These are phyloP conservation scores for Claviceps humidiphila DNA, from an alignment of 2,329 filamentous ascomycete species.

Conservation along the genomic window DNA sequence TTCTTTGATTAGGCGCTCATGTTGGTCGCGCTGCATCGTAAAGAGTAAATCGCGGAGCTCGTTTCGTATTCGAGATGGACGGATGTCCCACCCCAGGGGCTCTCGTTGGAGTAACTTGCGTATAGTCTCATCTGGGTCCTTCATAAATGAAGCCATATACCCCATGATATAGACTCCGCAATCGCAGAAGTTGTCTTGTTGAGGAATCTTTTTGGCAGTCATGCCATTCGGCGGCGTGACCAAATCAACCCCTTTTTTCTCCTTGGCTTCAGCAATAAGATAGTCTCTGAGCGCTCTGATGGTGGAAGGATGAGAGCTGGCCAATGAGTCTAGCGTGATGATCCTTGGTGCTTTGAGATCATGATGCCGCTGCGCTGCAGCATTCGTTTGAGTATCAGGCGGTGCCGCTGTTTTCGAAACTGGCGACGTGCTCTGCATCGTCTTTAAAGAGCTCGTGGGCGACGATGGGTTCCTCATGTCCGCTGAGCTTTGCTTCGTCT, in stretches of 20 bases:
- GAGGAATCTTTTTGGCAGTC: slow-evolving; percentile 62
- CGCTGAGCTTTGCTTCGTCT: neutral
- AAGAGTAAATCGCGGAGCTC: slow-evolving; percentile 56
- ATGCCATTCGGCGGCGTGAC: slow-evolving; percentile 31
- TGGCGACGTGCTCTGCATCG: neutral
- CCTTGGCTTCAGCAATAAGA: slow-evolving; percentile 56
- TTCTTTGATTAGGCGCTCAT: slow-evolving; percentile 25
- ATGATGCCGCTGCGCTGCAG: neutral
- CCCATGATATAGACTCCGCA: slow-evolving; percentile 79
- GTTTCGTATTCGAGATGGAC: slow-evolving; percentile 45
- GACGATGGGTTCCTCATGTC: neutral
- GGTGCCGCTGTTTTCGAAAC: slow-evolving; percentile 7
- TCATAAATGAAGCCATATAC: slow-evolving; percentile 72
- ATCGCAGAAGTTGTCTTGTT: slow-evolving; percentile 74
- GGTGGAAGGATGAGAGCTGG: slow-evolving; percentile 47
- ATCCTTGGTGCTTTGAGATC: slow-evolving; percentile 51
- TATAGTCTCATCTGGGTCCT: slow-evolving; percentile 58
- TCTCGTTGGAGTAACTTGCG: slow-evolving; percentile 51
- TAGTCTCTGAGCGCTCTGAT: slow-evolving; percentile 63
- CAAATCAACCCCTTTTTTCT: slow-evolving; percentile 38
- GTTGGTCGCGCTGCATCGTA: slow-evolving; percentile 45
- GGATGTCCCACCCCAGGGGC: slow-evolving; percentile 36
- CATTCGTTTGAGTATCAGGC: slow-evolving; percentile 1
- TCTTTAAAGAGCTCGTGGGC: slow-evolving; percentile 2
- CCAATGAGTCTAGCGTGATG: slow-evolving; percentile 79